Evolutionary conservation across 2,329 filamentous ascomycete genomes (phyloP).

Genomic region (Beauveria varroae): DNA sequence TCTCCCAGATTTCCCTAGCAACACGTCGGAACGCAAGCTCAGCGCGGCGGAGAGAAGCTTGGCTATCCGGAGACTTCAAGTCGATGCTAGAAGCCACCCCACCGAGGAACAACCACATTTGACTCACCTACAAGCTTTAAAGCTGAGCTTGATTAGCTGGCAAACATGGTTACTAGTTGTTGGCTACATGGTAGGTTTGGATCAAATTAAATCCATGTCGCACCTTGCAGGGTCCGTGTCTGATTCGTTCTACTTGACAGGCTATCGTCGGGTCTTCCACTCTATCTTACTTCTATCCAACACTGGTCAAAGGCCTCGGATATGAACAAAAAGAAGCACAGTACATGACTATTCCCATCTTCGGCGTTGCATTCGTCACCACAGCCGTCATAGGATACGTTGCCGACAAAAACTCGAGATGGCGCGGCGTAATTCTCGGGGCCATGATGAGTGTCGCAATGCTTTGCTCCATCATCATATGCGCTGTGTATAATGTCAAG

Average conservation of each 20-base stretch:
- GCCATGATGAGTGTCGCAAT: conserved; percentile 36
- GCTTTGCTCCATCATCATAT: conserved; percentile 29
- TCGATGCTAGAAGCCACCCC: conserved; percentile 60
- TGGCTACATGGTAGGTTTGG: conserved; percentile 29
- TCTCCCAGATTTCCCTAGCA: conserved; percentile 68
- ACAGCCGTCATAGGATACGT: conserved; percentile 38
- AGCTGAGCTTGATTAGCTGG: conserved; percentile 29
- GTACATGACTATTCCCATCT: conserved; percentile 47
- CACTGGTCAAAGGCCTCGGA: conserved; percentile 42
- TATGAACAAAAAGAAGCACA: conserved; percentile 38
- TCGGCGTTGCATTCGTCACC: conserved; percentile 43
- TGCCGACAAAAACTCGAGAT: conserved; percentile 36
- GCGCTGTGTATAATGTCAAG: conserved; percentile 40
- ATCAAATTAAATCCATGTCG: too few species aligned
- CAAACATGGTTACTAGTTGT: conserved; percentile 31
- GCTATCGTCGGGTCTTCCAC: conserved; percentile 35
- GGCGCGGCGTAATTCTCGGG: conserved; percentile 41
- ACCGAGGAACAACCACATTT: conserved; percentile 61
- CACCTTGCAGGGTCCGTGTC: neutral
- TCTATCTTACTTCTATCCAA: conserved; percentile 47
- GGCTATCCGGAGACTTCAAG: conserved; percentile 56
- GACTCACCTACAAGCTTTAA: conserved; percentile 55
- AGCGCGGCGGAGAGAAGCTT: conserved; percentile 54
- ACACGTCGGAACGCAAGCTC: conserved; percentile 52
- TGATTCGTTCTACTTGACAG: conserved; percentile 3